Base-by-base conservation (phyloP, 805 yeast species). In the Saccharomycopsis olivae region DNA sequence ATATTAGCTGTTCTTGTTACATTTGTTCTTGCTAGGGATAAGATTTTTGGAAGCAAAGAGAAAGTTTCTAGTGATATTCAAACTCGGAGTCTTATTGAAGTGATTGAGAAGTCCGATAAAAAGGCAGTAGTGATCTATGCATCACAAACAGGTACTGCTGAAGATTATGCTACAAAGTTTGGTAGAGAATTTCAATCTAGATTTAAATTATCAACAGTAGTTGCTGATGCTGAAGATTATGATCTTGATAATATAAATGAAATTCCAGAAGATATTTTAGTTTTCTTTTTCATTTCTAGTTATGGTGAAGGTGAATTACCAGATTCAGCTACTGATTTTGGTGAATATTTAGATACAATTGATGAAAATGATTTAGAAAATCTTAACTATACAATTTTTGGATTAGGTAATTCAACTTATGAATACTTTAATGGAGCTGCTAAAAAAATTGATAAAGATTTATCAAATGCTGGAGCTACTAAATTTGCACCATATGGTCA, bases 251-350 rank as follows among this genome's bases (percentile, higher is more conserved):
- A 73, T 48, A 65, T 92, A 40, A 75, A 75, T 53, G 73, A 73
- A 36, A 59, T 89, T 47, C 71, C 78, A 16, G 62, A 65, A 14
- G 71, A 72, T 44, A 64, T 73, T 40, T 62, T 73, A n/a, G 76
- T 76, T 16, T 75, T 86, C 47, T 79, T 89, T 53, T 69, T 89
- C 55, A 67, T 87, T 63, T 92, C 97, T 24, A 86, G 96, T 9
- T 92, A 92, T 53, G 98, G 98, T 51, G 98, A 89, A 63, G 98
- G 98, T 56, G 98, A 89, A 58, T 95, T 95, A 51, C 89, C 98
- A 11, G 98, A 89, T 58, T 84, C 85, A 52, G 92, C 96, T n/a
- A 71, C 73, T 31, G 76, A 75, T 29, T 85, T 92, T 57, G 77
- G 75, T 55, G 81, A 78, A 43, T 75, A 64, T 54, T 69, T 88